Conservation (phyloP, 192 early-diverging fungal species). For the Coemansia sp. region DNA sequence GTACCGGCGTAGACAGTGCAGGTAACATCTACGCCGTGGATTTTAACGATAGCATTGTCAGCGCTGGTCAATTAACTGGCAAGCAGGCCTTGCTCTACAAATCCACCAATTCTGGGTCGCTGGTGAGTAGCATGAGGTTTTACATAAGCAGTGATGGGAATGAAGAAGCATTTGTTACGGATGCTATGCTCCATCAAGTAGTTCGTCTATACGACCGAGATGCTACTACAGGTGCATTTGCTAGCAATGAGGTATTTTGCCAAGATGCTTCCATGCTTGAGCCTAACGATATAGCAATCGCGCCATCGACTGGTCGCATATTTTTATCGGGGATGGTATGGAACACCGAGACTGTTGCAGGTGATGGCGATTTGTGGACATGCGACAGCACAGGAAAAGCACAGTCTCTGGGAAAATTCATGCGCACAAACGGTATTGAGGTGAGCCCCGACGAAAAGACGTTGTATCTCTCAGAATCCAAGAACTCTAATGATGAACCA, state of each 20-base stretch:
- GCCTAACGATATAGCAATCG: conserved; percentile 53
- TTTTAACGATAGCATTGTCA: not conserved
- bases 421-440: conserved; percentile 60
- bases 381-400: conserved; percentile 43
- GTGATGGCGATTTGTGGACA: conserved; percentile 52
- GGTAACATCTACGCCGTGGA: conserved; percentile 3
- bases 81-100: conserved; percentile 1
- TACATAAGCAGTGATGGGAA: not conserved
- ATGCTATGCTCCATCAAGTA: conserved; percentile 1
- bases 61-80: not conserved
- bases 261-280: conserved; percentile 35
- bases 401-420: conserved; percentile 23
- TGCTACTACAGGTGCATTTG: conserved; percentile 1
- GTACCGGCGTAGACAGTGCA: conserved; percentile 1
- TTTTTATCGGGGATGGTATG: conserved; percentile 50
- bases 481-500: conserved; percentile 31
- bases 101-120: not conserved
- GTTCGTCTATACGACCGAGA: conserved; percentile 1
- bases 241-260: conserved; percentile 22
- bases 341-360: conserved; percentile 26
- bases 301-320: conserved; percentile 25
- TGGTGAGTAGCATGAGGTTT: conserved; percentile 5
- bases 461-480: conserved; percentile 56
- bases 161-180: conserved; percentile 1
- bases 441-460: conserved; percentile 53